phyloP scores from a whole-genome alignment of 805 yeast genomes.

The Metschnikowia bowlesiae region DNA sequence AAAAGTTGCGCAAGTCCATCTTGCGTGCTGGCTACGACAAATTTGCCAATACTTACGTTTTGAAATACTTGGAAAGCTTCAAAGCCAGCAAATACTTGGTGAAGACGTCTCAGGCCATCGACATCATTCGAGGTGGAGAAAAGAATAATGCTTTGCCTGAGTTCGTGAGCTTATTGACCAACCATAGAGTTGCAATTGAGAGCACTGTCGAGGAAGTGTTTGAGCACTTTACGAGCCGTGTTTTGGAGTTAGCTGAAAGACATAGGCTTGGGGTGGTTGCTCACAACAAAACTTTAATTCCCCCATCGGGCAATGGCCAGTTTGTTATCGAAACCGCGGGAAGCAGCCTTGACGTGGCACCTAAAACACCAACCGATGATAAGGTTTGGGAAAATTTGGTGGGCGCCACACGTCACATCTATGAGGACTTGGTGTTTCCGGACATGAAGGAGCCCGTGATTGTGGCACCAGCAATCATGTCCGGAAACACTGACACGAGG shows the following conservation, averaged over 20 bases:
- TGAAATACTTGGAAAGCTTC: slow-evolving; percentile 22
- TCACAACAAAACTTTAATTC: slow-evolving; percentile 23
- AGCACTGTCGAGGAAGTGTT: slow-evolving; percentile 42
- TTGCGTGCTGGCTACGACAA: slow-evolving; percentile 32
- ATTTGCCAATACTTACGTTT: slow-evolving; percentile 31
- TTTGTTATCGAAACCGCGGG: slow-evolving; percentile 30
- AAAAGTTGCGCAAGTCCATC: slow-evolving; percentile 20
- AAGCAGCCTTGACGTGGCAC: slow-evolving; percentile 46
- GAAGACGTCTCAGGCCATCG: slow-evolving; percentile 64
- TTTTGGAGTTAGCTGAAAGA: slow-evolving; percentile 40
- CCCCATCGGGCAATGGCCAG: slow-evolving; percentile 35
- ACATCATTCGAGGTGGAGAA: slow-evolving; percentile 65
- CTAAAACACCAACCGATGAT: slow-evolving; percentile 41
- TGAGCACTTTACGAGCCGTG: slow-evolving; percentile 34
- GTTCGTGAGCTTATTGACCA: slow-evolving; percentile 46
- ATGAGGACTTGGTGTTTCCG: slow-evolving; percentile 20
- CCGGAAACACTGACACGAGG: slow-evolving; percentile 62
- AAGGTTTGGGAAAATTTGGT: slow-evolving; percentile 16
- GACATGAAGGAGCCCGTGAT: slow-evolving; percentile 29
- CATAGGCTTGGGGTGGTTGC: slow-evolving; percentile 46
- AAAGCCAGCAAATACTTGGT: slow-evolving; percentile 37
- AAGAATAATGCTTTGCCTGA: slow-evolving; percentile 79
- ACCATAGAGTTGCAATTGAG: slow-evolving; percentile 63
- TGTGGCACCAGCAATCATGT: slow-evolving; percentile 46
- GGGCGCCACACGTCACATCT: slow-evolving; percentile 17